Conservation (phyloP, 108 stramenopile genomes). For the Stephanodiscus minutulus region DNA sequence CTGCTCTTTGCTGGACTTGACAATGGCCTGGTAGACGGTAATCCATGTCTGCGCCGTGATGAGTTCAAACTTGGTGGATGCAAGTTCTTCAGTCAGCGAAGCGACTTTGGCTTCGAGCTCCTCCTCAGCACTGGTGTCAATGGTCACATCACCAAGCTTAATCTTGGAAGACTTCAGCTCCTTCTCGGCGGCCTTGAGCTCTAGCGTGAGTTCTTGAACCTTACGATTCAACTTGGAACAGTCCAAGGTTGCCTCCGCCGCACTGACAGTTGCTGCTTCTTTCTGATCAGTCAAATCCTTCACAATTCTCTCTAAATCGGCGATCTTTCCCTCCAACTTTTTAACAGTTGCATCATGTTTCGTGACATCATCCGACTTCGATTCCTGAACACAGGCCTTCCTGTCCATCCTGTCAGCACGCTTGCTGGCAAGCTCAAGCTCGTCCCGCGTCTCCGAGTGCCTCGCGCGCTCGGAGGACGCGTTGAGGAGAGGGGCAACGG, state of each 20-base stretch:
- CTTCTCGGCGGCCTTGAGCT: slow-evolving; percentile 53
- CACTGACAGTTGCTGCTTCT: slow-evolving; percentile 37
- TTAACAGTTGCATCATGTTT: too few species aligned
- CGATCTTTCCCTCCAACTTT: slow-evolving; percentile 55
- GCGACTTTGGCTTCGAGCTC: slow-evolving; percentile 56
- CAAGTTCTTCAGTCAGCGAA: slow-evolving; percentile 59
- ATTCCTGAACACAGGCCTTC: too few species aligned
- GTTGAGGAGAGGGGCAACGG: too few species aligned
- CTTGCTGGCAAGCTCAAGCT: too few species aligned
- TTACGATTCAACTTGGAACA: slow-evolving; percentile 48
- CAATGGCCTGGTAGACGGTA: too few species aligned
- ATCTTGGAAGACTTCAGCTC: slow-evolving; percentile 46
- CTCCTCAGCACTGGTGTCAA: too few species aligned
- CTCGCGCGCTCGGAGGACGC: too few species aligned
- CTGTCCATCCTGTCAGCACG: too few species aligned
- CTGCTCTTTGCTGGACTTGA: slow-evolving; percentile 71
- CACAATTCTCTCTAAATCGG: slow-evolving; percentile 49
- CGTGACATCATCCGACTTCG: too few species aligned
- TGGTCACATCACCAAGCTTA: too few species aligned
- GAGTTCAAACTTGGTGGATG: slow-evolving; percentile 60
- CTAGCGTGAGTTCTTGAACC: slow-evolving; percentile 51
- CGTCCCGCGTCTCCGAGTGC: too few species aligned
- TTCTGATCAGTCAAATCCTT: slow-evolving; percentile 53
- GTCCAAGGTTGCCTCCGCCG: slow-evolving; percentile 48
- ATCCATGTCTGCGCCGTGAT: slow-evolving; percentile 53